Percentiles rank a stretch among this genome's conserved stretches.
Conservation (phyloP, 495 filamentous ascomycete genomes). For the Tuber calosporum region DNA sequence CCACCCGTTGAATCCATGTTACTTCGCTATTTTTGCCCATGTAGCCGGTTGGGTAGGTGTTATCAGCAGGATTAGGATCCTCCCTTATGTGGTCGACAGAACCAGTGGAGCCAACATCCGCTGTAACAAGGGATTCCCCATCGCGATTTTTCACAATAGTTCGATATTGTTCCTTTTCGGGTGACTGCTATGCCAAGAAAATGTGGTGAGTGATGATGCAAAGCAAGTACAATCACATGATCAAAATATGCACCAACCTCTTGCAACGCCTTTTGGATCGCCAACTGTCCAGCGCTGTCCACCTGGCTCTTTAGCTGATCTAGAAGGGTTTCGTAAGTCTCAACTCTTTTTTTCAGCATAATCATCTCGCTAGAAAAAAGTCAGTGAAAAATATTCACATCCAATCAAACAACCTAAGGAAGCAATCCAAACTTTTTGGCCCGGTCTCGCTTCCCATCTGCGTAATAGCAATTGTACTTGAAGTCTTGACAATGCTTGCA, state of each 20-base stretch:
- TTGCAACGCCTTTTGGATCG: slow-evolving; percentile 42
- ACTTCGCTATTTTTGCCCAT: slow-evolving; percentile 58
- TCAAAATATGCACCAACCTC: slow-evolving; percentile 22
- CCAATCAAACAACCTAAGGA: not conserved
- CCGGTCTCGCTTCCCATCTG: slow-evolving; percentile 53
- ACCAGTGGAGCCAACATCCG: slow-evolving; percentile 56
- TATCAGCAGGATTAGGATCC: slow-evolving; percentile 52
- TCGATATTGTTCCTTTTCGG: slow-evolving; percentile 8
- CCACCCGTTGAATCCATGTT: slow-evolving; percentile 51
- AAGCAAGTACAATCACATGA: slow-evolving; percentile 16
- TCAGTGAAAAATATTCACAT: slow-evolving; percentile 13
- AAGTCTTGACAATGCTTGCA: slow-evolving; percentile 54
- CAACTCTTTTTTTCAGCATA: slow-evolving; percentile 49
- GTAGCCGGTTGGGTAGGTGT: slow-evolving; percentile 49
- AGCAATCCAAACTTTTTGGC: slow-evolving; percentile 47
- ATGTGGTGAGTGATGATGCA: slow-evolving; percentile 16
- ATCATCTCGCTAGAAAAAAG: slow-evolving; percentile 44
- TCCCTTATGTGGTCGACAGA: slow-evolving; percentile 57
- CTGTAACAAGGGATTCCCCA: slow-evolving; percentile 43
- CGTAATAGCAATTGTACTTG: slow-evolving; percentile 51
- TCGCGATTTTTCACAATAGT: slow-evolving; percentile 24
- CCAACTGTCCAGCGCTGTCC: slow-evolving; percentile 49
- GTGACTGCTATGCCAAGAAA: slow-evolving; percentile 8
- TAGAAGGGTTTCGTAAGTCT: slow-evolving; percentile 46
- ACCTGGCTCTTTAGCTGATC: slow-evolving; percentile 45